phyloP scores from a whole-genome alignment of 108 stramenopile genomes.

The Cylindrotheca closterium region DNA sequence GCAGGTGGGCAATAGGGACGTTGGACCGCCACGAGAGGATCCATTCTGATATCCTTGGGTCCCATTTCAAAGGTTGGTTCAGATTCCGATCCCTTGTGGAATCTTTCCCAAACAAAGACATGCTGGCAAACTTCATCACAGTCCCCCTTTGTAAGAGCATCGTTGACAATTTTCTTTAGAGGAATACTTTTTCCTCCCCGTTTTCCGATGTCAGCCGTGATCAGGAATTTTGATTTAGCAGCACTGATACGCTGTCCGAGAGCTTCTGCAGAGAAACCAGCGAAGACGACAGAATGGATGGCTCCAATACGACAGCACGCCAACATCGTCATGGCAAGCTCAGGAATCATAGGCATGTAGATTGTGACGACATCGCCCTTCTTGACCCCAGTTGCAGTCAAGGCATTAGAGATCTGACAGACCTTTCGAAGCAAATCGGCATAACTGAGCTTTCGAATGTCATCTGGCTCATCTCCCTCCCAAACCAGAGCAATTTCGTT shows the following conservation, averaged over 20 bases:
- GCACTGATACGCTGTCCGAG: conserved; percentile 90
- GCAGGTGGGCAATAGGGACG: conserved; percentile 96
- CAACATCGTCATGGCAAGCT: conserved; percentile 93
- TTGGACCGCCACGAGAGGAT: conserved; percentile 73
- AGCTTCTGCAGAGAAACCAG: conserved; percentile 94
- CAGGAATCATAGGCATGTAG: conserved; percentile 99
- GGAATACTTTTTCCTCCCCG: conserved; percentile 78
- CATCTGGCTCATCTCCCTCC: conserved; percentile 87
- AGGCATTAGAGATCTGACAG: conserved; percentile 91
- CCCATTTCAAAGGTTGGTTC: conserved; percentile 37
- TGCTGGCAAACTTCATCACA: conserved; percentile 66
- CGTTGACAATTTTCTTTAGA: conserved; percentile 90
- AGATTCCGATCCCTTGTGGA: conserved; percentile 41
- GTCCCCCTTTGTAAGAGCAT: conserved; percentile 67
- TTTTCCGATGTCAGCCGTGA: conserved; percentile 86
- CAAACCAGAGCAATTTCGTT: conserved; percentile 64
- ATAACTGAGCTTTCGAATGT: conserved; percentile 74
- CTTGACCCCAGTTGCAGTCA: conserved; percentile 69
- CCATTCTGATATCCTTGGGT: conserved; percentile 85
- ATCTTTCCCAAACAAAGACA: conserved; percentile 89
- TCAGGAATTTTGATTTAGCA: conserved; percentile 73
- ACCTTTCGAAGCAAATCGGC: conserved; percentile 68
- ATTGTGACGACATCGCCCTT: conserved; percentile 96
- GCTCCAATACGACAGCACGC: conserved; percentile 98
- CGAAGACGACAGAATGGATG: conserved; percentile 96